Base-by-base conservation (phyloP, 1,139 yeast genomes). In the Yamadazyma aaseri region DNA sequence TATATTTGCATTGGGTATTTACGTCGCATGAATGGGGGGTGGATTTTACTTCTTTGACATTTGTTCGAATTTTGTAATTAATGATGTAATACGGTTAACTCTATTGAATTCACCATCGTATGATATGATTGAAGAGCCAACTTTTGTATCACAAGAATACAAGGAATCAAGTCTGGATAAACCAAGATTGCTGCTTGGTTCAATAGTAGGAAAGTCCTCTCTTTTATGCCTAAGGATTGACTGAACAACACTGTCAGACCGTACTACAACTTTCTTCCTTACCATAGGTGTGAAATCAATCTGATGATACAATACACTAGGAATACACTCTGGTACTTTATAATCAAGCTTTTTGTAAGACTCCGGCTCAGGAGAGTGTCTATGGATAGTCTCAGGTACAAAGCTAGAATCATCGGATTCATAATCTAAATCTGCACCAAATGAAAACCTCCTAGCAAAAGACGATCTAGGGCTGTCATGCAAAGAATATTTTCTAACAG, bases 91-190 rank as follows among this genome's bases (percentile, higher is more conserved):
- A n/a, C n/a, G n/a, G n/a, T n/a, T n/a, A n/a, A n/a, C n/a, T n/a
- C n/a, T n/a, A n/a, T n/a, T n/a, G n/a, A n/a, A 16, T 5, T 20
- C 30, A 12, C 18, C n/a, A 16, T 27, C 31, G 15, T 29, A 29
- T 8, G 31, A 29, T 11, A 29, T 15, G 18, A 29, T 29, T 5
- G 31, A 29, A 4, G 31, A 29, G 10, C 31, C 31, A 5, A 29
- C 21, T 29, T 21, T 29, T 7, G 31, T 29, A 24, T 23, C 17
- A 10, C 14, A 10, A n/a, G 31, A 28, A 8, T 20, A 16, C 18
- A 4, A 10, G 13, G 31, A 20, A 12, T 14, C 18, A 12, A 10
- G 5, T 12, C 28, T 10, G 18, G 13, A 10, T 4, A 12, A 9
- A 25, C 13, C 26, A 24, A 10, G 8, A 18, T 18, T 7, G 21